phyloP scores from a whole-genome alignment of 352 stramenopile genomes.

The Phytophthora boehmeriae region DNA sequence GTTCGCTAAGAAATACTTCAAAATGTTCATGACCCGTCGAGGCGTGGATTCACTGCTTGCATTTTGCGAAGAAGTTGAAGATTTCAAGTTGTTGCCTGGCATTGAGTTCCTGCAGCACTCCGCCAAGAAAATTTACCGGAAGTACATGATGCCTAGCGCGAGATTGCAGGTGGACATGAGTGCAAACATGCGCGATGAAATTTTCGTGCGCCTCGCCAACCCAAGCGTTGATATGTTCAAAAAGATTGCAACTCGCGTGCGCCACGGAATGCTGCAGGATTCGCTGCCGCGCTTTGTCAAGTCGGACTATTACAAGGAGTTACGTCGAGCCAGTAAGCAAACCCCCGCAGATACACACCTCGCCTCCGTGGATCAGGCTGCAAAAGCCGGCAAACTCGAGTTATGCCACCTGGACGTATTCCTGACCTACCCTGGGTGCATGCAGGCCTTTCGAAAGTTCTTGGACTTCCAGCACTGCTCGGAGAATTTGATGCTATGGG shows the following conservation, averaged over 20 bases:
- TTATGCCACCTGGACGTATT: conserved; percentile 76
- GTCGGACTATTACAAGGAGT: conserved; percentile 63
- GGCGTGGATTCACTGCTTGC: conserved; percentile 70
- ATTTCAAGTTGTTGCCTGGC: conserved; percentile 79
- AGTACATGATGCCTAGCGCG: conserved; percentile 79
- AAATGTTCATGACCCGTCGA: conserved; percentile 75
- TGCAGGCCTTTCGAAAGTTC: conserved; percentile 73
- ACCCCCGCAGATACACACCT: conserved; percentile 51
- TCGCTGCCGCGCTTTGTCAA: conserved; percentile 83
- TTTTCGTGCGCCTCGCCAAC: conserved; percentile 62
- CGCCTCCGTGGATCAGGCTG: conserved; percentile 59
- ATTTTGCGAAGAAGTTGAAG: conserved; percentile 78
- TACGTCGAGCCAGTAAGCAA: conserved; percentile 62
- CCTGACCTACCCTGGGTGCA: conserved; percentile 66
- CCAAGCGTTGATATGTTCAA: conserved; percentile 89
- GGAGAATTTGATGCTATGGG: conserved; percentile 86
- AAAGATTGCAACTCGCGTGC: conserved; percentile 65
- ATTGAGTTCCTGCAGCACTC: conserved; percentile 87
- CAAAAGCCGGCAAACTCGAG: conserved; percentile 79
- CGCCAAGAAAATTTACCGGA: conserved; percentile 87
- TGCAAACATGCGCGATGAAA: conserved; percentile 79
- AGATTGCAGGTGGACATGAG: conserved; percentile 88
- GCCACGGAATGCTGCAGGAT: conserved; percentile 79
- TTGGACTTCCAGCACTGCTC: conserved; percentile 79
- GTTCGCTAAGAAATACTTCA: conserved; percentile 78